Evolutionary conservation across 1,284 basidiomycete genomes (phyloP), one percentile per base, ranked within the genome.

Genomic region (Ceratobasidium sp.): DNA sequence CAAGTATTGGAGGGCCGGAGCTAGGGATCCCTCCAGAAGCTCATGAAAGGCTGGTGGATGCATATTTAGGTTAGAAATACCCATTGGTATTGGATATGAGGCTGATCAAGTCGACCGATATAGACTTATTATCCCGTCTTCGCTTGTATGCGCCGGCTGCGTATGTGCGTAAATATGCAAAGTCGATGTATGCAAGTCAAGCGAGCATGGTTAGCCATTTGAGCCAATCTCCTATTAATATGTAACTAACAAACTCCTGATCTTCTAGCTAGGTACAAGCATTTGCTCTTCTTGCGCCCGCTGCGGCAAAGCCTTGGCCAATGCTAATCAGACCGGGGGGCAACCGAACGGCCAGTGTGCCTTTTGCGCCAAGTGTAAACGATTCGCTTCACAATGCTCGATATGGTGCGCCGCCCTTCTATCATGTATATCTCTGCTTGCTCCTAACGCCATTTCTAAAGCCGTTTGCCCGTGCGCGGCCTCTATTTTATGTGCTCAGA

Each of bases 401-500:
- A 92, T 94, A 75, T 94, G 93, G 92, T 92, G 63, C 76, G 88
- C 84, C 54, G 36, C n/a, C 6, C 22, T 53, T 19, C 24, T 31
- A 44, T 62, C 36, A 33, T 45, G n/a, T n/a, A 27, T 41, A 22
- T 2, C 45, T 69, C 31, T 17, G 17, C 31, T 59, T 44, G 8
- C 19, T 47, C 17, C 41, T 44, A 29, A 54, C 50, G 27, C 57
- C 36, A 6, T 27, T 41, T 41, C 19, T 33, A 9, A 33, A 73
- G 53, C 59, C 92, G 89, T 71, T 86, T 94, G 31, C 93, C 93
- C 2, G 91, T 93, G 22, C 87, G 87, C 44, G 84, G 87, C 0
- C 83, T 93, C 2, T 82, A 92, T 3, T 90, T 93, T 79, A 89
- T 90, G 66, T 94, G 93, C 80, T 85, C 90, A 0, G 82, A 91